These are phyloP conservation scores for Pneumocystis canis DNA, from an alignment of 1,139 yeast genomes.

Conservation along the genomic window DNA sequence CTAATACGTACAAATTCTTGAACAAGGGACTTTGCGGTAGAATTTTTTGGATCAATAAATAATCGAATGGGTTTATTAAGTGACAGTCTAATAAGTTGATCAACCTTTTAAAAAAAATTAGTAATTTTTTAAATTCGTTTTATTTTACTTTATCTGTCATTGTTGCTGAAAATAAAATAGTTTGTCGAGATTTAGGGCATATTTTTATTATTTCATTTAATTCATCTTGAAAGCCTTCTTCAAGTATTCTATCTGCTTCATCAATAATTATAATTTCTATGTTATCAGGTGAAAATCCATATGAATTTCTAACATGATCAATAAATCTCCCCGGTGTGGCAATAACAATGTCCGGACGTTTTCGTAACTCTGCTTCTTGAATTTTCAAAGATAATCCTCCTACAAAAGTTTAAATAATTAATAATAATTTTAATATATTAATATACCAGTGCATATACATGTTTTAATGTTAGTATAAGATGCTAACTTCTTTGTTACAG, in stretches of 20 bases:
- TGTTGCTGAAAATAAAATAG: conserved; percentile 88
- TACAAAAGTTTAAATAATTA: not conserved
- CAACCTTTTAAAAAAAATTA: conserved; percentile 24
- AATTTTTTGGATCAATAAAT: conserved; percentile 92
- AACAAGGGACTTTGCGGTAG: conserved; percentile 69
- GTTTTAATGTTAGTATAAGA: conserved; percentile 61
- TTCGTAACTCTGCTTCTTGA: conserved; percentile 84
- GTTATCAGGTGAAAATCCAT: conserved; percentile 76
- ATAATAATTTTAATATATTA: not conserved
- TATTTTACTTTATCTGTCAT: conserved; percentile 64
- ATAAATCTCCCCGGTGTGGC: conserved; percentile 97
- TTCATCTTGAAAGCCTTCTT: conserved; percentile 95
- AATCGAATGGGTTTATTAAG: conserved; percentile 81
- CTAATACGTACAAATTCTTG: conserved; percentile 93
- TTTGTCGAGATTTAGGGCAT: conserved; percentile 83
- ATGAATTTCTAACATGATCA: conserved; percentile 90
- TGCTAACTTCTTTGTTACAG: conserved; percentile 77
- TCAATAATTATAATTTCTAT: conserved; percentile 88
- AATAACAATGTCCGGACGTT: conserved; percentile 87
- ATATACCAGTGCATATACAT: conserved; percentile 79
- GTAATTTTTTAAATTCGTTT: not conserved
- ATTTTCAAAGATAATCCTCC: conserved; percentile 75
- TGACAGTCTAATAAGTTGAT: conserved; percentile 56
- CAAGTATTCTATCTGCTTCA: conserved; percentile 98
- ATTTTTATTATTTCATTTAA: conserved; percentile 74